Evolutionary conservation across 2,329 filamentous ascomycete species (phyloP).

Genomic region (Ilyonectria mors-panacis): DNA sequence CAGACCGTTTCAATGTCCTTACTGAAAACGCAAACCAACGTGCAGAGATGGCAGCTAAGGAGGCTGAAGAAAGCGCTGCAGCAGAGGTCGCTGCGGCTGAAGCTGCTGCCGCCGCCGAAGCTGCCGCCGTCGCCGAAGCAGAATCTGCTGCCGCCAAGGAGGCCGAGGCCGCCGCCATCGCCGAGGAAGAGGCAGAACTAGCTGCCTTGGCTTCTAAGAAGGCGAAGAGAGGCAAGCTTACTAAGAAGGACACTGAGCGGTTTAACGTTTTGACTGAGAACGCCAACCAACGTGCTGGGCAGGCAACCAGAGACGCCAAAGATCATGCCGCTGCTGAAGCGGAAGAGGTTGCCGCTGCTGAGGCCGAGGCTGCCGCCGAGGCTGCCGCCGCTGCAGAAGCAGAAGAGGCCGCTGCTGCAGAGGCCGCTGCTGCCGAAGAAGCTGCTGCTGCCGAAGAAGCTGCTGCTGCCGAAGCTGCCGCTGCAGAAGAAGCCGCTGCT

Average conservation of each 20-base stretch:
- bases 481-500: slow-evolving; percentile 34
- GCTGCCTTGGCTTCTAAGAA: slow-evolving; percentile 53
- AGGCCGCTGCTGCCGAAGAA: slow-evolving; percentile 32
- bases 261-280: slow-evolving; percentile 40
- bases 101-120: slow-evolving; percentile 42
- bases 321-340: slow-evolving; percentile 47
- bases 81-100: slow-evolving; percentile 34
- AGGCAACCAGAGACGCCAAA: slow-evolving; percentile 31
- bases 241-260: slow-evolving; percentile 42
- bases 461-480: slow-evolving; percentile 30
- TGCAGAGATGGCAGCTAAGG: slow-evolving; percentile 34
- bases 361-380: slow-evolving; percentile 17
- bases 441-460: slow-evolving; percentile 48
- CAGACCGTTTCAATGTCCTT: slow-evolving; percentile 39
- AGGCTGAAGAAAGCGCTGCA: slow-evolving; percentile 31
- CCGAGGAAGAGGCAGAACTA: slow-evolving; percentile 46
- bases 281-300: slow-evolving; percentile 35
- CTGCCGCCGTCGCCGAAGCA: slow-evolving; percentile 55
- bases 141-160: slow-evolving; percentile 58
- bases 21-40: slow-evolving; percentile 37
- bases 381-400: slow-evolving; percentile 35
- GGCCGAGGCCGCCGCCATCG: slow-evolving; percentile 43
- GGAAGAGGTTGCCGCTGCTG: not conserved
- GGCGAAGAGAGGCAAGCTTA: slow-evolving; percentile 49
- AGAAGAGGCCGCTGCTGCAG: slow-evolving; percentile 34